Percentiles rank a stretch among this genome's conserved stretches.
phyloP scores from a whole-genome alignment of 192 early-diverging fungal genomes.

The Polychytrium aggregatum region DNA sequence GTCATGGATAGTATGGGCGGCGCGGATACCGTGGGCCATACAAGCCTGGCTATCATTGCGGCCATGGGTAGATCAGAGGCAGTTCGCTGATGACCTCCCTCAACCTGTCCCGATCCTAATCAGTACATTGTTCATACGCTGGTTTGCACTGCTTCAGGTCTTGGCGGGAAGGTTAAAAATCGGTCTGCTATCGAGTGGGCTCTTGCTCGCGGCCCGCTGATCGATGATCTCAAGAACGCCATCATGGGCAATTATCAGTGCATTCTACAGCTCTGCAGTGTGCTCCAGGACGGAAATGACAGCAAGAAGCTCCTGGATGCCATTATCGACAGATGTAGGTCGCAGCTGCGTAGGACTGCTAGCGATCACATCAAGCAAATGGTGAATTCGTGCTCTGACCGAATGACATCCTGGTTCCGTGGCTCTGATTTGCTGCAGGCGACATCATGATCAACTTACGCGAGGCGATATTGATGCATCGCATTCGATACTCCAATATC shows the following conservation, averaged over 20 bases:
- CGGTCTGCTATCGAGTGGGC: conserved; percentile 46
- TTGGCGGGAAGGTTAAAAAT: conserved; percentile 16
- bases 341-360: no score
- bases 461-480: conserved; percentile 45
- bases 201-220: conserved; percentile 31
- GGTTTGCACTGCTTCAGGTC: no score
- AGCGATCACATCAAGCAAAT: no score
- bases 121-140: no score
- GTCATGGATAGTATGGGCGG: background rate
- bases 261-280: conserved; percentile 26
- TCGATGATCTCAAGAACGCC: conserved; percentile 41
- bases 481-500: conserved; percentile 35
- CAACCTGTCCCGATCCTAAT: no score
- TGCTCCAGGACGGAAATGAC: conserved; percentile 31
- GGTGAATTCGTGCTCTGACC: no score
- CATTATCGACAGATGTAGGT: conserved; percentile 35
- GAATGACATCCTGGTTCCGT: no score
- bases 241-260: conserved; percentile 44
- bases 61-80: no score
- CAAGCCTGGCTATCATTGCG: no score
- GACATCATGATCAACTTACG: conserved; percentile 47
- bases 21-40: background rate
- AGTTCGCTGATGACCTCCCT: no score
- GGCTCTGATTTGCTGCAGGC: conserved; percentile 5
- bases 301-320: conserved; percentile 40